Base-by-base conservation (phyloP, 139 green algal species). In the Ettlia oleoabundans region DNA sequence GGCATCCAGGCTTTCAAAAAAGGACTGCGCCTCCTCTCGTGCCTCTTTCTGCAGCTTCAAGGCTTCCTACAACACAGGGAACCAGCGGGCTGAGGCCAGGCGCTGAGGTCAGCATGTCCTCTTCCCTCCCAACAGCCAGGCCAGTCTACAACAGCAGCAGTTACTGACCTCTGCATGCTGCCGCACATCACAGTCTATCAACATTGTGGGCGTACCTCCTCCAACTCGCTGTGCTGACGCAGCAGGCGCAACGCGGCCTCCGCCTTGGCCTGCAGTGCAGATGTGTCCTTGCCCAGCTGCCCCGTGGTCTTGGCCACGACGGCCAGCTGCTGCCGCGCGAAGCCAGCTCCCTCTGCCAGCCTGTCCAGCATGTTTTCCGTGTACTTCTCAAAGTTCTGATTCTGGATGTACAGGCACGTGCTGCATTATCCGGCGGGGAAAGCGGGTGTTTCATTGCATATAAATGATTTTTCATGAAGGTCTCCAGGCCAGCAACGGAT, bases 331-430 rank as follows among this genome's bases (percentile, higher is more conserved):
- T 69, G 33, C 19, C 38, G n/a, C 10, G 84, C 85, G 19, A 62
- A 76, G 18, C 51, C 24, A 22, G 85, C 58, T 5, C 85, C 86
- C n/a, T 66, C 41, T 22, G 47, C 32, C 71, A 91, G 76, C 68
- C 33, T 58, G 37, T 89, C 89, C 32, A 91, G 76, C 85, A 91
- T 80, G 52, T 73, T 63, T 33, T 91, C 85, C 1, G 87, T 87
- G 72, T 86, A 80, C 33, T 51, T 47, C 72, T 91, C 85, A 71
- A 91, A 91, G 47, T 89, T 75, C 42, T 88, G 81, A 65, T 88
- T 91, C 76, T 90, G 87, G 30, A 89, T 78, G 71, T 85, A 88
- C 10, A 91, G 76, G 84, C 87, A 91, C 76, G 87, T 91, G 51
- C 79, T 81, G 73, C 37, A 35, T n/a, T n/a, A n/a, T n/a, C n/a